Conservation (phyloP, 768 basidiomycete genomes). For the Suillus bovinus region DNA sequence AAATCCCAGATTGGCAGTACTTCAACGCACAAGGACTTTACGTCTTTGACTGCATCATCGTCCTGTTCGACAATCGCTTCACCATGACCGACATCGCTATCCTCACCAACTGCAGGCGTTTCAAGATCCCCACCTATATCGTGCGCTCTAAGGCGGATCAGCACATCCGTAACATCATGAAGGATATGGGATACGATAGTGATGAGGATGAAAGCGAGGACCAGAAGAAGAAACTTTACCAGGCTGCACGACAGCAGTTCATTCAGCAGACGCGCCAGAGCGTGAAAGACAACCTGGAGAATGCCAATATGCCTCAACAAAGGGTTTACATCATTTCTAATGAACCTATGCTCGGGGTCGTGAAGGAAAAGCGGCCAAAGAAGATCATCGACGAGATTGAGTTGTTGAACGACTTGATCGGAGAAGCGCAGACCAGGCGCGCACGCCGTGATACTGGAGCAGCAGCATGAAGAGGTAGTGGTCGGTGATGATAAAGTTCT, state of each 20-base stretch:
- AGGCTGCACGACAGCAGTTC: conserved; percentile 28
- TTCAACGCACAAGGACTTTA: conserved; percentile 40
- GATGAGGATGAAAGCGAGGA: conserved; percentile 18
- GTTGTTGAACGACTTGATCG: conserved; percentile 24
- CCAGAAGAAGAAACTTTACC: conserved; percentile 21
- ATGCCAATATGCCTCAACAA: conserved; percentile 29
- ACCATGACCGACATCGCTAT: conserved; percentile 38
- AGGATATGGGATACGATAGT: conserved; percentile 30
- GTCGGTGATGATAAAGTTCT: background rate
- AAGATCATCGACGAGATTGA: conserved; percentile 31
- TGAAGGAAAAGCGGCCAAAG: conserved; percentile 28
- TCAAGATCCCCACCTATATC: conserved; percentile 36
- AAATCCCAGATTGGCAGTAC: conserved; percentile 38
- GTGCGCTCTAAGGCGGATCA: conserved; percentile 28
- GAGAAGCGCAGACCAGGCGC: conserved; percentile 17
- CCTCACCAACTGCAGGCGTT: conserved; percentile 32
- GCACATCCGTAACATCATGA: conserved; percentile 15
- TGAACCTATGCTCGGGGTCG: conserved; percentile 23
- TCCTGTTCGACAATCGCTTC: conserved; percentile 37
- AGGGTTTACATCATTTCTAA: conserved; percentile 33
- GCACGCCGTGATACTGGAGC: background rate
- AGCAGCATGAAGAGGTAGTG: background rate
- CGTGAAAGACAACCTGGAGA: conserved; percentile 25
- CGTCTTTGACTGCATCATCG: conserved; percentile 37
- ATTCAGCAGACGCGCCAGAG: conserved; percentile 27